Evolutionary conservation across 306 rosid species (phyloP).

Genomic region (Sechiopsis laciniata): DNA sequence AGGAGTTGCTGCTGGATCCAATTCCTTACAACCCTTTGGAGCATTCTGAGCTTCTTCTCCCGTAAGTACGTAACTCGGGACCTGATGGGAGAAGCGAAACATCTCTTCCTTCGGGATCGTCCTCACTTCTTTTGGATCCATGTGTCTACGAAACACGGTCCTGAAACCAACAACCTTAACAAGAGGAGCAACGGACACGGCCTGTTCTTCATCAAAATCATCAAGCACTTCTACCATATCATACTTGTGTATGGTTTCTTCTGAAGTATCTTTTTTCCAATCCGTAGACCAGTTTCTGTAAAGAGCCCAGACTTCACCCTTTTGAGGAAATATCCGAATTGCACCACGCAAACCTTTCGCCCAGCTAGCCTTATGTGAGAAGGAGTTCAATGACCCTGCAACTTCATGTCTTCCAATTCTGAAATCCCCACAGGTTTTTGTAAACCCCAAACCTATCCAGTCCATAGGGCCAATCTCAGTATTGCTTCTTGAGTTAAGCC

Average conservation of each 20-base stretch:
- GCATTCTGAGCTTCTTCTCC: constrained; percentile 80
- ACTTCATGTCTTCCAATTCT: constrained; percentile 69
- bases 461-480: constrained; percentile 79
- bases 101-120: constrained; percentile 48
- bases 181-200: constrained; percentile 58
- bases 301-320: constrained; percentile 90
- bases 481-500: constrained; percentile 93
- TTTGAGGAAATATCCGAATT: constrained; percentile 65
- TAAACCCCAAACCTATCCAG: constrained; percentile 83
- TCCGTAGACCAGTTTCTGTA: constrained; percentile 79
- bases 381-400: constrained; percentile 58
- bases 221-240: constrained; percentile 92
- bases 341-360: constrained; percentile 68
- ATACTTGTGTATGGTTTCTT: constrained; percentile 69
- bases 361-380: constrained; percentile 83
- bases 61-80: constrained; percentile 74
- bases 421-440: constrained; percentile 89
- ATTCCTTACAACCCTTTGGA: constrained; percentile 69
- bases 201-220: constrained; percentile 55
- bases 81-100: constrained; percentile 48
- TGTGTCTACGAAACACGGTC: constrained; percentile 62
- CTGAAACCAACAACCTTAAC: constrained; percentile 67
- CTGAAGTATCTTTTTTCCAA: constrained; percentile 67
- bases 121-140: constrained; percentile 43
- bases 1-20: constrained; percentile 97